These are phyloP conservation scores for Talaromyces adpressus DNA, from an alignment of 495 filamentous ascomycete genomes.

Conservation along the genomic window DNA sequence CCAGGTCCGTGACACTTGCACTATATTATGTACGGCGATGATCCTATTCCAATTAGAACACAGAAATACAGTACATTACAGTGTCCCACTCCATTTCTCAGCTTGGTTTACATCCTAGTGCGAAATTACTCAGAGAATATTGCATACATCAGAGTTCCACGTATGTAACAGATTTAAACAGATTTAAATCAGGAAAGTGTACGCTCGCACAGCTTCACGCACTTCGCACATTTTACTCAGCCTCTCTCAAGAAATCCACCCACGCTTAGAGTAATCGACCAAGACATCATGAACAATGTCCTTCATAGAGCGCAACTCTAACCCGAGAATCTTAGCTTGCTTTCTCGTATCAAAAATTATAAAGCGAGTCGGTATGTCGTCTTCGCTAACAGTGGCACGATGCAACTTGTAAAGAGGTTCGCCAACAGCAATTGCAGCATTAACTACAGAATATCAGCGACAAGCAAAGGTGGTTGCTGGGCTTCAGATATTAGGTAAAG, in stretches of 20 bases:
- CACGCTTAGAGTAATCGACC: neutral
- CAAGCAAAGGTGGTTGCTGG: neutral
- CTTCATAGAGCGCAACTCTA: neutral
- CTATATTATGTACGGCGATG: too few species aligned
- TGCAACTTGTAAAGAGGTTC: neutral
- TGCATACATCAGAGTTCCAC: neutral
- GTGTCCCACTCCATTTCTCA: too few species aligned
- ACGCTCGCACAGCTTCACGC: neutral
- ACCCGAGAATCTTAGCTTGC: neutral
- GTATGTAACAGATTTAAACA: neutral
- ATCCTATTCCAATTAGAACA: too few species aligned
- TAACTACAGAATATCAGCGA: neutral
- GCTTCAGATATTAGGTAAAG: slow-evolving; percentile 1
- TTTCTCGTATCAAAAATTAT: slow-evolving; percentile 1
- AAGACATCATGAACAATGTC: neutral
- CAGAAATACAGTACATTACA: too few species aligned
- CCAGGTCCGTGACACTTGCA: too few species aligned
- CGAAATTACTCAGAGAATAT: neutral
- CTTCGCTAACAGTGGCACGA: neutral
- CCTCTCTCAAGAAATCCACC: neutral
- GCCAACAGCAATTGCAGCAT: neutral
- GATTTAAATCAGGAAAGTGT: neutral
- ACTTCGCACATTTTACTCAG: neutral
- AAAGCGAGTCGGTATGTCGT: neutral
- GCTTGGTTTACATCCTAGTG: neutral